Evolutionary conservation across 345 rosid species (phyloP), one percentile per base, ranked within the genome.

Genomic region (Trapa bicornis): DNA sequence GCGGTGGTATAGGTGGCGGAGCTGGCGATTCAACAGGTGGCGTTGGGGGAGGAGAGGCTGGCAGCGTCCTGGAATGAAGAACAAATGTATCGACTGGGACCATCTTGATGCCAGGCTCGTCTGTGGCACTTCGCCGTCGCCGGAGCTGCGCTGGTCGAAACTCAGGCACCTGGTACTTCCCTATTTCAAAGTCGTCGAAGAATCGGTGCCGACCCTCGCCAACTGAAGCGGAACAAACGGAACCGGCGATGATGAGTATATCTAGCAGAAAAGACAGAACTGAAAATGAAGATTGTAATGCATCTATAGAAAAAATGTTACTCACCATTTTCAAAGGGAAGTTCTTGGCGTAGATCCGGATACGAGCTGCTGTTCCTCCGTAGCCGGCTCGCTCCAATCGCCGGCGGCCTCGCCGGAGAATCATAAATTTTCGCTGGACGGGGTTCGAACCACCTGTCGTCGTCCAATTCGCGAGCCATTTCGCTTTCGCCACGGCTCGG

Each of bases 311-410:
- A 50, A 5, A 3, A 50, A 9, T 50, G n/a, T 48, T 50, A 41
- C 12, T 47, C 60, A 52, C 45, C 53, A 65, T 43, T 81, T 66
- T 75, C 82, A 76, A 76, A 77, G 41, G 72, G 62, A 10, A 74
- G 73, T 0, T 84, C 90, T 35, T 83, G 73, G 57, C 83, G 76
- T 65, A 89, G 80, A 83, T 92, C 96, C 63, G 96, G 96, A 70
- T 86, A 87, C 32, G 96, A 89, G 74, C 80, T 86, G 39, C 92
- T 81, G 71, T 75, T 89, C 76, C 92, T 85, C 84, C 78, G 83
- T 72, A 92, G 76, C 74, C 84, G 78, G 54, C 65, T 71, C n/a
- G 32, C 17, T 22, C 82, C 75, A 63, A 79, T 68, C 1, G 42
- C 80, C 58, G 77, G 74, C 42, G 70, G 16, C 45, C 64, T 58